Evolutionary conservation across 345 rosid genomes (phyloP).

Genomic region (Heritiera fomes): DNA sequence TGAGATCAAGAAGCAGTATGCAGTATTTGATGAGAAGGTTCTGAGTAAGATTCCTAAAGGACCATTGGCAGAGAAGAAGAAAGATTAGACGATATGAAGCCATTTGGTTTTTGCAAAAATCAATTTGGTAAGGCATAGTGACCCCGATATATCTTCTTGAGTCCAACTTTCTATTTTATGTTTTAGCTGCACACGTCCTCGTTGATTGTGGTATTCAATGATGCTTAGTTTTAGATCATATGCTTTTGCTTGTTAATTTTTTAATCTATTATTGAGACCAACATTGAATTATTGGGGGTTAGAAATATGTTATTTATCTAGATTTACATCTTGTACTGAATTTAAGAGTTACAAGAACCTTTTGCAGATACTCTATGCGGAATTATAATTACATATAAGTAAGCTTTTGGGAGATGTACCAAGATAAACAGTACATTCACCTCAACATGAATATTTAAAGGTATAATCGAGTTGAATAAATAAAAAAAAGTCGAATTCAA

Average conservation of each 20-base stretch:
- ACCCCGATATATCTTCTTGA: background rate
- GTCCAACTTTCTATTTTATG: background rate
- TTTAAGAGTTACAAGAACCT: background rate
- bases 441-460: too few relatives aligned
- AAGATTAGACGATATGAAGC: constrained; percentile 35
- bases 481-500: too few relatives aligned
- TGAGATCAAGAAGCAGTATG: constrained; percentile 82
- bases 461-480: too few relatives aligned
- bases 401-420: background rate
- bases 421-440: background rate
- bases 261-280: background rate
- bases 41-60: constrained; percentile 76
- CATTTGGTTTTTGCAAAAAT: background rate
- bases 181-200: background rate
- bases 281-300: background rate
- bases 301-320: background rate
- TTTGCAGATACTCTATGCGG: background rate
- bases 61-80: constrained; percentile 70
- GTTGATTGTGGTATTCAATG: background rate
- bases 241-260: background rate
- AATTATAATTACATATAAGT: background rate
- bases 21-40: constrained; percentile 71
- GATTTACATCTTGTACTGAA: background rate
- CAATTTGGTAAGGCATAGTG: background rate
- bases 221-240: constrained; percentile 15